Conservation (phyloP, 208 protist species). For the Trypanosoma brucei region DNA sequence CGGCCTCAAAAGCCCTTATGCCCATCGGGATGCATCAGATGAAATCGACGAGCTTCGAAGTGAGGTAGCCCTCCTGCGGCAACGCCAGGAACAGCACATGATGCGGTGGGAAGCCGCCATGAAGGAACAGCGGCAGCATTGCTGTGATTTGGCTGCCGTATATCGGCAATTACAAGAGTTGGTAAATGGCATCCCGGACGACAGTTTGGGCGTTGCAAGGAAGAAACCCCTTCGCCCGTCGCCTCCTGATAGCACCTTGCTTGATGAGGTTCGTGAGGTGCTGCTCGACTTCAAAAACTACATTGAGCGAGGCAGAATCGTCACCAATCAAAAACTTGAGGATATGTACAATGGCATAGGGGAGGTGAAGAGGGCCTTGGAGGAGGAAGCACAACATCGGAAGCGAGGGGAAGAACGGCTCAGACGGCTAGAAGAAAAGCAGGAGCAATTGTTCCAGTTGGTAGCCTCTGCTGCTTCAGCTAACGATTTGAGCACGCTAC, state of each 20-base stretch:
- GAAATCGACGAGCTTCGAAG: conserved; percentile 9
- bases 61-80: conserved; percentile 3
- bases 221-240: neutral
- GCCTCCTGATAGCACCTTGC: neutral
- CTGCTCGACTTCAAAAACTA: conserved; percentile 25
- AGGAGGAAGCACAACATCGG: conserved; percentile 11
- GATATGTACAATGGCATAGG: conserved; percentile 19
- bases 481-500: conserved; percentile 3
- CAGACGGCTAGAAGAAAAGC: conserved; percentile 19
- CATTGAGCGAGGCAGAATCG: conserved; percentile 14
- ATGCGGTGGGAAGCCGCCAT: conserved; percentile 10
- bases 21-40: conserved; percentile 8
- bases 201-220: neutral
- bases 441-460: conserved; percentile 10
- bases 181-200: neutral
- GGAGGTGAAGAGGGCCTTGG: conserved; percentile 9
- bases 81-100: conserved; percentile 16
- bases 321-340: conserved; percentile 14
- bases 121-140: conserved; percentile 21
- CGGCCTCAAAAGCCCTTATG: conserved; percentile 1
- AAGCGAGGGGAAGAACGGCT: conserved; percentile 11
- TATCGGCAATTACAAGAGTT: conserved; percentile 24
- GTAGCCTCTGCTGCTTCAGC: neutral
- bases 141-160: conserved; percentile 19
- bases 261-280: conserved; percentile 16